phyloP scores from a whole-genome alignment of 805 yeast species.

The Wickerhamiella nectarea region DNA sequence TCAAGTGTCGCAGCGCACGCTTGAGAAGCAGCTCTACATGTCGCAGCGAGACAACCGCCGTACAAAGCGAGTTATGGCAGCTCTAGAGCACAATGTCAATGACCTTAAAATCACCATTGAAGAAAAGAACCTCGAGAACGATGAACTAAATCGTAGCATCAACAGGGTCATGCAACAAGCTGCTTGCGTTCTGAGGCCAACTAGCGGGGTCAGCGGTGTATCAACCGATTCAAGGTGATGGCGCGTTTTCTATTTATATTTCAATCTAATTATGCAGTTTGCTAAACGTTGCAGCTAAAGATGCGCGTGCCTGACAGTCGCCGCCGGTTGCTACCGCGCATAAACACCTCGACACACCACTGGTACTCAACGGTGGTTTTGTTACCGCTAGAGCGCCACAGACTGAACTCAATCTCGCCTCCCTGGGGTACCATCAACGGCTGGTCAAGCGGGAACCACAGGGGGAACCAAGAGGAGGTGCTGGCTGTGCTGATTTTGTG shows the following conservation, averaged over 20 bases:
- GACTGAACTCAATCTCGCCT: conserved; percentile 38
- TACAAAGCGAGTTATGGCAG: conserved; percentile 16
- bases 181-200: conserved; percentile 9
- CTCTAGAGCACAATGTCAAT: conserved; percentile 21
- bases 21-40: conserved; percentile 18
- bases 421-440: conserved; percentile 42
- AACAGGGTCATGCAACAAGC: conserved; percentile 11
- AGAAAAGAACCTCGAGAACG: conserved; percentile 27
- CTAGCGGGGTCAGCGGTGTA: neutral
- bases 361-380: conserved; percentile 46
- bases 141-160: conserved; percentile 23
- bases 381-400: conserved; percentile 35
- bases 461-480: conserved; percentile 54
- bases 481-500: conserved; percentile 41
- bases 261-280: too few species aligned
- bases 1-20: conserved; percentile 18
- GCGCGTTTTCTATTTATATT: too few species aligned
- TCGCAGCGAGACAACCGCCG: conserved; percentile 19
- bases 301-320: neutral
- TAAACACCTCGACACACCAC: conserved; percentile 31
- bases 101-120: conserved; percentile 26
- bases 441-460: conserved; percentile 44
- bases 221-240: too few species aligned
- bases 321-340: neutral
- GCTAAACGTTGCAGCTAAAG: neutral